phyloP scores from a whole-genome alignment of 2,329 filamentous ascomycete genomes.

The Camillea tinctor region DNA sequence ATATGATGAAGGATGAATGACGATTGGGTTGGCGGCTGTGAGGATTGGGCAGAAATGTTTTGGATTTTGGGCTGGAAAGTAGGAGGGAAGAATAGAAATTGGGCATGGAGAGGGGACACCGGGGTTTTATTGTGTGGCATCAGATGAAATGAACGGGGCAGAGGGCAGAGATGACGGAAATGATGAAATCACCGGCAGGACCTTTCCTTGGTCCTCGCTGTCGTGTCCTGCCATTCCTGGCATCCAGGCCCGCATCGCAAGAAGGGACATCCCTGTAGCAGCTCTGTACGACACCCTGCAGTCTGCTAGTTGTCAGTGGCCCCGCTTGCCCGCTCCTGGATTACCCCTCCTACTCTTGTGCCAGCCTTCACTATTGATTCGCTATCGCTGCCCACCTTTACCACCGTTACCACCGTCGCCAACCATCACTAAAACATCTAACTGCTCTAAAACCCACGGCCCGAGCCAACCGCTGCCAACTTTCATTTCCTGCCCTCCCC shows the following conservation, averaged over 20 bases:
- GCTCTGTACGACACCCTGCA: neutral
- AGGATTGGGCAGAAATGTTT: slow-evolving; percentile 36
- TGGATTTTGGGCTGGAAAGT: slow-evolving; percentile 35
- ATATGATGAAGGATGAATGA: slow-evolving; percentile 21
- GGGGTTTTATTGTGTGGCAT: slow-evolving; percentile 48
- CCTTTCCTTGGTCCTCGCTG: slow-evolving; percentile 8
- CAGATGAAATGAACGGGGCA: slow-evolving; percentile 18
- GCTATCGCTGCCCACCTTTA: slow-evolving; percentile 1
- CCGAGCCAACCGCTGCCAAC: slow-evolving; percentile 9
- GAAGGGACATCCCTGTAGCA: neutral
- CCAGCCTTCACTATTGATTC: slow-evolving; percentile 12
- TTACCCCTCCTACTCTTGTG: neutral
- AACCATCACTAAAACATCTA: neutral
- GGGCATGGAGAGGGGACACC: slow-evolving; percentile 44
- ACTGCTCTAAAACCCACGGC: too few species aligned
- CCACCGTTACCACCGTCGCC: neutral
- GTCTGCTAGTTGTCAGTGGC: slow-evolving; percentile 1
- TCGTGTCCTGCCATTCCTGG: slow-evolving; percentile 18
- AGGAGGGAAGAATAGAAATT: slow-evolving; percentile 34
- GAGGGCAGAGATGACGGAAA: slow-evolving; percentile 29
- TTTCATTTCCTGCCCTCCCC: slow-evolving; percentile 12
- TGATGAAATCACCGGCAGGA: neutral
- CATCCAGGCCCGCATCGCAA: neutral
- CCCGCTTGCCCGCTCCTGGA: slow-evolving; percentile 5
- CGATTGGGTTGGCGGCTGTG: slow-evolving; percentile 16